phyloP scores from a whole-genome alignment of 2,329 filamentous ascomycete genomes.

The Chrysoporthe deuterocubensis region DNA sequence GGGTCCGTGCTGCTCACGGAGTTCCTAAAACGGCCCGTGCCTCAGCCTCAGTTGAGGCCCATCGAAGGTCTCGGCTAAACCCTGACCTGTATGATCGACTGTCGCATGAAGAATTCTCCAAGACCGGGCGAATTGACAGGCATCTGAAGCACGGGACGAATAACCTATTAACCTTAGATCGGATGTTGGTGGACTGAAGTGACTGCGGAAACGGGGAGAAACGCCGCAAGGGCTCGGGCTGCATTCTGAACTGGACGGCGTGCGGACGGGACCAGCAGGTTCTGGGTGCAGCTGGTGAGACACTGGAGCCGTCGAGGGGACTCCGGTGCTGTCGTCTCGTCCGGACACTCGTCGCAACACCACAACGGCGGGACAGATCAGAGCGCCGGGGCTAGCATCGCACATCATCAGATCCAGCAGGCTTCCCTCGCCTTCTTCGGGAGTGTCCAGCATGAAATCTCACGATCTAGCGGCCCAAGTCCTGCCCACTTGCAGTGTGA shows the following conservation, averaged over 20 bases:
- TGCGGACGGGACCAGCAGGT: not conserved
- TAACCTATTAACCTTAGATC: slow-evolving; percentile 14
- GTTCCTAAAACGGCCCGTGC: slow-evolving; percentile 25
- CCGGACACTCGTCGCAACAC: slow-evolving; percentile 17
- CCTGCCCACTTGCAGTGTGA: not conserved
- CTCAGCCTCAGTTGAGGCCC: slow-evolving; percentile 19
- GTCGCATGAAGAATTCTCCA: slow-evolving; percentile 22
- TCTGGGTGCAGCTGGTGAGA: slow-evolving; percentile 4
- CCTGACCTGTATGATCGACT: slow-evolving; percentile 22
- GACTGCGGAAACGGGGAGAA: not conserved
- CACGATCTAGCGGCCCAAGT: not conserved
- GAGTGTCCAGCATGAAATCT: not conserved
- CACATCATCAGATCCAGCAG: not conserved
- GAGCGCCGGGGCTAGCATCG: not conserved
- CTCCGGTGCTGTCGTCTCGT: slow-evolving; percentile 11
- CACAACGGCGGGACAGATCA: not conserved
- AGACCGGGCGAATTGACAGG: slow-evolving; percentile 2
- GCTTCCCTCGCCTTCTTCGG: not conserved
- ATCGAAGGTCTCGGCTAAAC: slow-evolving; percentile 21
- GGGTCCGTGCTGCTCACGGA: slow-evolving; percentile 2
- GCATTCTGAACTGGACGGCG: not conserved
- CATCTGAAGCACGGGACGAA: slow-evolving; percentile 17
- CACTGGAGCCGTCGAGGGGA: not conserved
- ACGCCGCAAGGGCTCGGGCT: not conserved
- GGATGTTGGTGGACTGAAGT: slow-evolving; percentile 10